phyloP scores from a whole-genome alignment of 2,329 filamentous ascomycete species.

The Emericellopsis atlantica region DNA sequence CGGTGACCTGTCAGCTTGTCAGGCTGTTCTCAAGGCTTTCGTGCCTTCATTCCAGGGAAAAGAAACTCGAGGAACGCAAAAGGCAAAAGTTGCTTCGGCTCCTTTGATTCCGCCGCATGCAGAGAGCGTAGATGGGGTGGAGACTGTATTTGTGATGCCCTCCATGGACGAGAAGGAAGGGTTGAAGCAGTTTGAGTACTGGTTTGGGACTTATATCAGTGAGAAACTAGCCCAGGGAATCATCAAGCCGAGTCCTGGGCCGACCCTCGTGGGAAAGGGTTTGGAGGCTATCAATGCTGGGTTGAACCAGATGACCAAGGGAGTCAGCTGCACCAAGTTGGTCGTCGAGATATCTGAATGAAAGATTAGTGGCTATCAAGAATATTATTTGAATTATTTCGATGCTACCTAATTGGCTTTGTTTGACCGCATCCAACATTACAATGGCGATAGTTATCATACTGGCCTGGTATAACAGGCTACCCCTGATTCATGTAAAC shows the following conservation, averaged over 20 bases:
- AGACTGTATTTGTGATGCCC: slow-evolving; percentile 23
- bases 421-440: too few relatives aligned
- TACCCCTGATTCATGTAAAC: too few relatives aligned
- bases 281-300: slow-evolving; percentile 21
- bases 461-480: too few relatives aligned
- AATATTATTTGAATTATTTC: too few relatives aligned
- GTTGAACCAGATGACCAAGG: slow-evolving; percentile 18
- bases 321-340: slow-evolving; percentile 29
- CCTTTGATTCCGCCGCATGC: slow-evolving; percentile 17
- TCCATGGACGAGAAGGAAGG: slow-evolving; percentile 18
- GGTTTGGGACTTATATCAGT: slow-evolving; percentile 23
- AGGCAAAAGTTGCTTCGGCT: slow-evolving; percentile 22
- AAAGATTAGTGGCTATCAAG: neutral
- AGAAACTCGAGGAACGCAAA: neutral
- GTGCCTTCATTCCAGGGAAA: neutral
- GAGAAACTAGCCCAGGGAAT: slow-evolving; percentile 15
- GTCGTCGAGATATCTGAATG: slow-evolving; percentile 23
- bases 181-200: slow-evolving; percentile 22
- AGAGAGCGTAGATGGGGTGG: slow-evolving; percentile 16
- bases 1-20: slow-evolving; percentile 19
- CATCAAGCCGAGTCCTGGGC: slow-evolving; percentile 25
- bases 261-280: slow-evolving; percentile 20
- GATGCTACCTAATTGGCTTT: too few relatives aligned
- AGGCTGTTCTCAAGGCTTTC: slow-evolving; percentile 22
- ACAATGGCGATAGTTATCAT: too few relatives aligned